phyloP scores from a whole-genome alignment of 129 eudicot genomes.

The Gnaphalium uliginosum region DNA sequence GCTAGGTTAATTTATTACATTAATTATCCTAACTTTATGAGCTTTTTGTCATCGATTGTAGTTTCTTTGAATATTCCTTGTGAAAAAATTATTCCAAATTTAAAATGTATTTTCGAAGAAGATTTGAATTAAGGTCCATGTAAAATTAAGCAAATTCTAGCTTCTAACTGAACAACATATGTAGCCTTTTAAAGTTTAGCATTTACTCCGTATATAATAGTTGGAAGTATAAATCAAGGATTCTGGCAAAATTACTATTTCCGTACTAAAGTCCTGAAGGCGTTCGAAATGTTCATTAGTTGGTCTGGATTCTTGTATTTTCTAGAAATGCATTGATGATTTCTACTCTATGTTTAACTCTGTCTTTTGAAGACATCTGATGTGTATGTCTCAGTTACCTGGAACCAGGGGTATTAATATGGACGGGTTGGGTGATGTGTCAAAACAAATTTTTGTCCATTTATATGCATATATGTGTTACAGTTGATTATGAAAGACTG shows the following conservation, averaged over 20 bases:
- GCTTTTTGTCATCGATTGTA: constrained; percentile 13
- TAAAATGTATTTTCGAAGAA: constrained; percentile 2
- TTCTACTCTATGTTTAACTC: neutral
- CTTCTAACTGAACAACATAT: neutral
- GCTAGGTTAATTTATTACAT: neutral
- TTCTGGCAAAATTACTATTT: neutral
- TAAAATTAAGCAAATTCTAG: neutral
- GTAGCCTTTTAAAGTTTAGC: constrained; percentile 19
- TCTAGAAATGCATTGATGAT: constrained; percentile 2
- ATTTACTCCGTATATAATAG: neutral
- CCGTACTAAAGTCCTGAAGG: neutral
- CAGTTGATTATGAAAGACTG: neutral
- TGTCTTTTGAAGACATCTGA: neutral
- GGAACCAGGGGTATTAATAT: neutral
- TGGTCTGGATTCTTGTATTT: neutral
- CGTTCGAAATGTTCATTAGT: neutral
- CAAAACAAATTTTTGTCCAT: neutral
- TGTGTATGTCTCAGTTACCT: neutral
- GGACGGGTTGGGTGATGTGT: neutral
- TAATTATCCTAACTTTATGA: neutral
- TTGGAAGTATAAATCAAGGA: neutral
- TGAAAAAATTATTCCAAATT: constrained; percentile 16
- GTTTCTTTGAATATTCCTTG: constrained; percentile 1
- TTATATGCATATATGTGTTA: too few relatives aligned
- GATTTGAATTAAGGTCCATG: neutral